phyloP scores from a whole-genome alignment of 768 basidiomycete genomes.

The Mrakia hoshinonis region DNA sequence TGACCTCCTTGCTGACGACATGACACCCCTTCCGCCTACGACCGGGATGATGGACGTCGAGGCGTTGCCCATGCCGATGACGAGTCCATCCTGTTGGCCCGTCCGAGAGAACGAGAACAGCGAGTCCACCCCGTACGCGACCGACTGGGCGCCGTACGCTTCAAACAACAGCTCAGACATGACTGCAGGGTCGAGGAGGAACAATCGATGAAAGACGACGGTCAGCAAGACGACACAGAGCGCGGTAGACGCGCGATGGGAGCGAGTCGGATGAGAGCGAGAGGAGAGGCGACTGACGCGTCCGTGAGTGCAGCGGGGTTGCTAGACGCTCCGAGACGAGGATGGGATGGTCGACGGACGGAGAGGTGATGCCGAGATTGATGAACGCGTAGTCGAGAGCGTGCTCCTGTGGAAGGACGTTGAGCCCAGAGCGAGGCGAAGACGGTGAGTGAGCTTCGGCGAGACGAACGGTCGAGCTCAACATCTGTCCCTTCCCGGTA shows the following conservation, averaged over 20 bases:
- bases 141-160: constrained; percentile 71
- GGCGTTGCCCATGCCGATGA: constrained; percentile 83
- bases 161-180: constrained; percentile 97
- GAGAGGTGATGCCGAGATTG: constrained; percentile 69
- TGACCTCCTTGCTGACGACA: constrained; percentile 80
- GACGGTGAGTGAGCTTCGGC: background rate
- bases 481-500: background rate
- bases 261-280: background rate
- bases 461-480: background rate
- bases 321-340: constrained; percentile 87
- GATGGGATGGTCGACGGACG: constrained; percentile 72
- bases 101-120: constrained; percentile 84
- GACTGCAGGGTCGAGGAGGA: constrained; percentile 47
- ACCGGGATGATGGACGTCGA: constrained; percentile 87
- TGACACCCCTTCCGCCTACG: constrained; percentile 66
- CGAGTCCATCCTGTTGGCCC: constrained; percentile 57
- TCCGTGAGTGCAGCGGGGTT: constrained; percentile 78
- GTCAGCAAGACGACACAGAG: background rate
- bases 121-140: constrained; percentile 81
- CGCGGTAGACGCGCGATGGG: constrained; percentile 9
- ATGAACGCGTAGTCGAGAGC: constrained; percentile 86
- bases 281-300: constrained; percentile 50
- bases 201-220: no score
- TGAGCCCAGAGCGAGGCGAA: background rate
- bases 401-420: constrained; percentile 69